Evolutionary conservation across 441 rosid genomes (phyloP).

Genomic region (Melastoma candidum): DNA sequence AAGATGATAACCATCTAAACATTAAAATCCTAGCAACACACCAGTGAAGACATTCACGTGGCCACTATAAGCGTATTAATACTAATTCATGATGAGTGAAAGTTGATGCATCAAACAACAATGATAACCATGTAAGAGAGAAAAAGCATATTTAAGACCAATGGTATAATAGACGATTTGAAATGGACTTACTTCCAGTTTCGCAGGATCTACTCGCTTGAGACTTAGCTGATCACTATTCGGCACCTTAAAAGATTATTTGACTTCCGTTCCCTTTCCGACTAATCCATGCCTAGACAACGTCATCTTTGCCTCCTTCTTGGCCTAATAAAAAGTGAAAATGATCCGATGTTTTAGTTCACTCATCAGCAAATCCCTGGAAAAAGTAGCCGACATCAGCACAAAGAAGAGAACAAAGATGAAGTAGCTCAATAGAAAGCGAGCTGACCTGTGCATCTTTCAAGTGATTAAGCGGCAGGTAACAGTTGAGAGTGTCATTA

Average conservation of each 20-base stretch:
- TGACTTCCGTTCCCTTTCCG: slow-evolving; percentile 13
- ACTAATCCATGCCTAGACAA: slow-evolving; percentile 58
- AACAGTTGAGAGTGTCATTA: slow-evolving; percentile 32
- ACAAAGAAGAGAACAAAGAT: not conserved
- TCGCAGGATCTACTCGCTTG: slow-evolving; percentile 75
- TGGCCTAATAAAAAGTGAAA: slow-evolving; percentile 32
- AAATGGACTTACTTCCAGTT: slow-evolving; percentile 64
- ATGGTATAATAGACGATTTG: not conserved
- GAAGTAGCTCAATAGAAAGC: not conserved
- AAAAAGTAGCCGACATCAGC: slow-evolving; percentile 20
- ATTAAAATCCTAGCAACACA: no score
- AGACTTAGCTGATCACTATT: slow-evolving; percentile 60
- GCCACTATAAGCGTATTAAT: no score
- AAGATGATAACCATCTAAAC: no score
- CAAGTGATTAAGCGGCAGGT: slow-evolving; percentile 79
- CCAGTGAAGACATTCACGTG: no score
- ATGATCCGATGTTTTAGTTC: not conserved
- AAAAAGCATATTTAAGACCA: not conserved
- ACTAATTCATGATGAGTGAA: not conserved
- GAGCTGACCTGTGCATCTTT: slow-evolving; percentile 74
- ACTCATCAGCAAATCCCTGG: slow-evolving; percentile 46
- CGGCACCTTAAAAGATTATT: slow-evolving; percentile 41
- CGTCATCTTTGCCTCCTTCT: slow-evolving; percentile 59
- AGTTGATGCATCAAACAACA: not conserved
- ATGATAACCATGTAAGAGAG: not conserved